Evolutionary conservation across 306 rosid species (phyloP), one percentile per base, ranked within the genome.

Genomic region (Oemleria cerasiformis): DNA sequence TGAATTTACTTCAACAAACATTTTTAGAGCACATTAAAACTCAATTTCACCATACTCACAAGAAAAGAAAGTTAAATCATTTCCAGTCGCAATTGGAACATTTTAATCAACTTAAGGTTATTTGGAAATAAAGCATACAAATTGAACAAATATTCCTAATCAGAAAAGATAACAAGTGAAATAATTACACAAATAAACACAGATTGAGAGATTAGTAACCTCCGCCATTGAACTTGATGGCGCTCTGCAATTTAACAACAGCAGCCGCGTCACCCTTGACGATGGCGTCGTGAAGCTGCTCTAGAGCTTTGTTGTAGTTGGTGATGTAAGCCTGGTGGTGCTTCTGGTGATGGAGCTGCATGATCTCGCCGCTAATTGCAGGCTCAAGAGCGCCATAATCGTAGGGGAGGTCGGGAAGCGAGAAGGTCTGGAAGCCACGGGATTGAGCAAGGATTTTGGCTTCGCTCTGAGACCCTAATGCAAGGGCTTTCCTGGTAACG

Each of bases 371-470:
- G 80, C 94, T 89, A 63, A 95, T 86, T 39, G 82, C 91, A 0
- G 99, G 99, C 77, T 95, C 96, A 6, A 95, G 88, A 0, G 96
- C 92, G 61, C 96, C 92, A 53, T 87, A 91, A 76, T 89, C 99
- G 73, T 94, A 94, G 8, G 84, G 70, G 13, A 94, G 97, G 81
- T 91, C 95, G 42, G 99, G 99, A 5, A 94, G 86, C 15, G 97
- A 80, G 87, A 82, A 70, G 67, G 84, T 85, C 51, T 86, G 95
- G 36, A 91, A n/a, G 17, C 90, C 88, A 7, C 88, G 90, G 59
- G 81, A 77, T 41, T 76, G 74, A 16, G 75, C 84, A 3, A 73
- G 10, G 8, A 80, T 73, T 48, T 65, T 68, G 13, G 69, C 53
- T 40, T 64, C 54, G 16, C 15, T 65, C 71, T 57, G 68, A 50